Percentiles rank a stretch among this genome's conserved stretches.
These are phyloP conservation scores for Colletotrichum filicis DNA, from an alignment of 2,329 filamentous ascomycete genomes.

Conservation along the genomic window DNA sequence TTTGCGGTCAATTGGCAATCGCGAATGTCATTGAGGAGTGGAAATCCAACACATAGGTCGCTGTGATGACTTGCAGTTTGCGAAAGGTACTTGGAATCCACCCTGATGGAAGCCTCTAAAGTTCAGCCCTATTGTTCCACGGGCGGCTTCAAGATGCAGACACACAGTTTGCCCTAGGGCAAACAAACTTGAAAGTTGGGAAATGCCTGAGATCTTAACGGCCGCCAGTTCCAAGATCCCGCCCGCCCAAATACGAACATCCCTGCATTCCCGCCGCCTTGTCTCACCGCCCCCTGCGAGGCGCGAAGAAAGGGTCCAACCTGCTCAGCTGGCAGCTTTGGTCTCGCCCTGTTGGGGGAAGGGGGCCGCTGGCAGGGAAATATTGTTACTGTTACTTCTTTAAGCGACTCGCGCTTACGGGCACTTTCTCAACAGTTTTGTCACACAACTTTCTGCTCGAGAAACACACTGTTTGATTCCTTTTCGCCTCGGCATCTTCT, in stretches of 20 bases:
- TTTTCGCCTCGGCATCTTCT: background rate
- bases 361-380: background rate
- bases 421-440: background rate
- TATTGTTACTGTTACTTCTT: background rate
- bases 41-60: background rate
- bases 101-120: background rate
- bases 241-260: background rate
- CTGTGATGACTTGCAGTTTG: background rate
- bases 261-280: background rate
- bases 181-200: background rate
- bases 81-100: background rate
- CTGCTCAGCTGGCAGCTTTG: background rate
- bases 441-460: background rate
- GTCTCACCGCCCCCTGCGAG: constrained; percentile 2
- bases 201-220: background rate
- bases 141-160: background rate
- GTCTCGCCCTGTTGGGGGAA: background rate
- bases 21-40: background rate
- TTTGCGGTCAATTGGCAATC: background rate
- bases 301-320: background rate
- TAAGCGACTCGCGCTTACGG: background rate
- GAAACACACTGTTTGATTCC: background rate
- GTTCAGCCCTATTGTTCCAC: background rate
- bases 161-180: background rate
- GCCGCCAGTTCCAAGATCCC: background rate